These are phyloP conservation scores for Colletotrichum musicola DNA, from an alignment of 2,329 filamentous ascomycete genomes.

Conservation along the genomic window DNA sequence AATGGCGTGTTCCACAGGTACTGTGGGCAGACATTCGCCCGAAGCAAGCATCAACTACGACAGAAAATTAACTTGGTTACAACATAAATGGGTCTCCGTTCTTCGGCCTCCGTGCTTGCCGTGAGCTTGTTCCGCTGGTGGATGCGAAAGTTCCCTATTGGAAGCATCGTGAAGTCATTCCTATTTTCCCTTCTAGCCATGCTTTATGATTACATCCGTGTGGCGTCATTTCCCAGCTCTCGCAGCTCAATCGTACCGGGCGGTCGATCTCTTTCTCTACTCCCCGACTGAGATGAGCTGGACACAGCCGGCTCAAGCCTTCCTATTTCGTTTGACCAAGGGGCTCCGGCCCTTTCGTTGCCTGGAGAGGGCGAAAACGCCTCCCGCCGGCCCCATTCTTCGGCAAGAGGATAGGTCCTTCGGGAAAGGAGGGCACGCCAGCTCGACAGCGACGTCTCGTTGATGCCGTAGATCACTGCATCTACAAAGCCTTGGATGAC, in stretches of 20 bases:
- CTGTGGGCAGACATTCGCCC: too few relatives aligned
- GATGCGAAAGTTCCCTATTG: too few relatives aligned
- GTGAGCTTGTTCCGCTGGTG: too few relatives aligned
- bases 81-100: too few relatives aligned
- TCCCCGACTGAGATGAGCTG: not conserved
- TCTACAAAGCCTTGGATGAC: slow-evolving; percentile 56
- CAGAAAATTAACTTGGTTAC: too few relatives aligned
- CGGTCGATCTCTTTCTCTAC: too few relatives aligned
- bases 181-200: too few relatives aligned
- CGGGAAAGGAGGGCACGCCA: slow-evolving; percentile 21
- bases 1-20: not conserved
- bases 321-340: not conserved
- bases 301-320: not conserved
- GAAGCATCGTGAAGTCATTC: too few relatives aligned
- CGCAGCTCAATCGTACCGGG: slow-evolving; percentile 8
- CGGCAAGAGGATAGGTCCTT: not conserved
- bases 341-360: not conserved
- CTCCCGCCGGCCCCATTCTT: not conserved
- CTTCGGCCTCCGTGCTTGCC: too few relatives aligned
- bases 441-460: slow-evolving; percentile 28
- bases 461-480: slow-evolving; percentile 53
- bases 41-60: too few relatives aligned
- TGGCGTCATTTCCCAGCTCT: slow-evolving; percentile 9
- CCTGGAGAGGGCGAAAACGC: not conserved
- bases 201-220: not conserved